These are phyloP conservation scores for Trichoderma brevicompactum DNA, from an alignment of 2,329 filamentous ascomycete species.

Conservation along the genomic window DNA sequence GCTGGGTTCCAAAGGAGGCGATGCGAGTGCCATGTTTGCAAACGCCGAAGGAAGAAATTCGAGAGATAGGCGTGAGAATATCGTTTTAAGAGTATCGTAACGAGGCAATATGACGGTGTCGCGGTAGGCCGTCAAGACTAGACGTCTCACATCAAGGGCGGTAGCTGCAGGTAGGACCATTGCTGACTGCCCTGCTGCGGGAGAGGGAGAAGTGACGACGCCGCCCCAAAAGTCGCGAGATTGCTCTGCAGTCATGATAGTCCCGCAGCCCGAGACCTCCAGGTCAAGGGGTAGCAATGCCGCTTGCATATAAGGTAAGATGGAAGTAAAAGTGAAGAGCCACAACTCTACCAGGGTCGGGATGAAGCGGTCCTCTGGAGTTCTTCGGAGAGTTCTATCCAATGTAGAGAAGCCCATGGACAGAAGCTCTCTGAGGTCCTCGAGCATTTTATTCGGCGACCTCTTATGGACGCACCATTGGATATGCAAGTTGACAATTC, in stretches of 20 bases:
- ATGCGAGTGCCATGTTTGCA: constrained; percentile 57
- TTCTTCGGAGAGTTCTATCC: constrained; percentile 77
- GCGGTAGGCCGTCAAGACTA: constrained; percentile 85
- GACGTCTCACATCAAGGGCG: constrained; percentile 81
- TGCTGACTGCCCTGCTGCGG: constrained; percentile 33
- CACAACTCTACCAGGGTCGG: constrained; percentile 90
- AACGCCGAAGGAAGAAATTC: constrained; percentile 69
- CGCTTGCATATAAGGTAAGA: constrained; percentile 91
- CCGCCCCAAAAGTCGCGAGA: constrained; percentile 90
- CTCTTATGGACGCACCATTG: constrained; percentile 77
- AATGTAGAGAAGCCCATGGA: constrained; percentile 83
- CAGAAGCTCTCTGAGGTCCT: constrained; percentile 76
- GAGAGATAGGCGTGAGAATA: constrained; percentile 86
- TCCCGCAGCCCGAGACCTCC: constrained; percentile 85
- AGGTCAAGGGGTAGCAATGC: constrained; percentile 92
- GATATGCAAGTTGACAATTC: constrained; percentile 77
- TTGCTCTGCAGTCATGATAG: constrained; percentile 76
- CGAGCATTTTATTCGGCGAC: constrained; percentile 70
- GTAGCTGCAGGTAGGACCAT: constrained; percentile 54
- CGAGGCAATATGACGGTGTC: constrained; percentile 87
- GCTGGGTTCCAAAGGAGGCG: constrained; percentile 55
- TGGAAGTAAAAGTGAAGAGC: constrained; percentile 88
- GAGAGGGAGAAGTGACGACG: constrained; percentile 53
- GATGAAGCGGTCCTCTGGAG: constrained; percentile 86
- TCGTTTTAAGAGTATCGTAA: constrained; percentile 84